Evolutionary conservation across 805 yeast species (phyloP).

Genomic region (Zygotorulaspora danielsina): DNA sequence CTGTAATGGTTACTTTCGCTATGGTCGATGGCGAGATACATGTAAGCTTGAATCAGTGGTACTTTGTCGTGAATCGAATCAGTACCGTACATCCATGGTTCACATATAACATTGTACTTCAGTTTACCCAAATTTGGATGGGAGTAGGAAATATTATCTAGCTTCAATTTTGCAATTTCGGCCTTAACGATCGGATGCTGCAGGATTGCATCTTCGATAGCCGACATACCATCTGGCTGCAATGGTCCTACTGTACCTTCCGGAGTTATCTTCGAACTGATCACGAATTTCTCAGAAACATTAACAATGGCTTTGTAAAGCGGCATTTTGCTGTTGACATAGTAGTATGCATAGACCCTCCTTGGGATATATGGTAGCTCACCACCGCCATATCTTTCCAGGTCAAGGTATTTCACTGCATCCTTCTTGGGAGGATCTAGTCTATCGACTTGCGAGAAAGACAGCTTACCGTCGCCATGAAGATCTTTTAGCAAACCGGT

Average conservation of each 20-base stretch:
- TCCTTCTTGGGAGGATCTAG: constrained; percentile 75
- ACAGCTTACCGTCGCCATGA: constrained; percentile 50
- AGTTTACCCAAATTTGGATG: constrained; percentile 24
- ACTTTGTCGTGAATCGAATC: constrained; percentile 53
- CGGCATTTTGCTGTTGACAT: constrained; percentile 44
- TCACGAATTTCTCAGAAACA: constrained; percentile 55
- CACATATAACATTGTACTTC: constrained; percentile 47
- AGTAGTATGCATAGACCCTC: constrained; percentile 64
- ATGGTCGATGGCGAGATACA: constrained; percentile 68
- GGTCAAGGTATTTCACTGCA: constrained; percentile 62
- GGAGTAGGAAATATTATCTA: constrained; percentile 44
- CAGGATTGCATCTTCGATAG: constrained; percentile 48
- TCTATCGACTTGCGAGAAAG: constrained; percentile 63
- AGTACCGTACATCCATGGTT: constrained; percentile 86
- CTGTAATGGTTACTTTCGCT: constrained; percentile 73
- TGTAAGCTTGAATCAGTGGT: constrained; percentile 66
- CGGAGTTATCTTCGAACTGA: constrained; percentile 52
- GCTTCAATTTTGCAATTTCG: constrained; percentile 61
- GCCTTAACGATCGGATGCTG: constrained; percentile 56
- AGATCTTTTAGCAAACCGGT: constrained; percentile 58
- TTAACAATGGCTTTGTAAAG: constrained; percentile 72
- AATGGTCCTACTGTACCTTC: constrained; percentile 68
- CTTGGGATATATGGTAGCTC: constrained; percentile 60
- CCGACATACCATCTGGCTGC: constrained; percentile 58
- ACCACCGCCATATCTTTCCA: constrained; percentile 54